Base-by-base conservation (phyloP, 441 rosid species). In the Arabidopsis hybrid region DNA sequence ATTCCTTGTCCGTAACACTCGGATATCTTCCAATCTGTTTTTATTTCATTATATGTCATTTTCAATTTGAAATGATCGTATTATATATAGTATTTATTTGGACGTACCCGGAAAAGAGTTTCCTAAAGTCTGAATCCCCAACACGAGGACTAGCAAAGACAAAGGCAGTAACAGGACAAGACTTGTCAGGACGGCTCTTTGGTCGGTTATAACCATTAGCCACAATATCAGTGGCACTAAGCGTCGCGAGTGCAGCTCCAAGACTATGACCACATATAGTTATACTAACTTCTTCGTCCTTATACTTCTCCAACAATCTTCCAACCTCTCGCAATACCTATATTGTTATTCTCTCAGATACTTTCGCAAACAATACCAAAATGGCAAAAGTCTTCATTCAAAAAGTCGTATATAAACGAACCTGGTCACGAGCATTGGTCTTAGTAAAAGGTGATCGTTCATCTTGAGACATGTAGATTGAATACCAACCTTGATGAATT, bases 401-500 rank as follows among this genome's bases (percentile, higher is more conserved):
- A 43, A 9, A 50, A 26, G 12, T 31, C 2, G 36, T 1, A 8
- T 57, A 8, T 21, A 61, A 6, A 62, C 53, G 14, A 7, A 87
- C 97, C 91, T 92, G 96, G 64, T 84, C 85, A 80, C 97, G 82
- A 26, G 91, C 93, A 68, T 89, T 86, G 65, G 65, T 74, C 36
- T 80, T 84, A 69, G 68, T 88, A 73, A 79, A 93, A 10, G 85
- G 86, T 7, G 97, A 93, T 35, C 86, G 87, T 2, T 83, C 71
- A 70, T 93, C 96, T 8, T 80, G 81, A 4, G 98, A 88, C 47
- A 90, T 88, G 75, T 91, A 93, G 38, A 89, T 82, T 17, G 97
- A 93, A 65, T 88, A 82, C 94, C 94, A 93, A 45, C 97, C 97
- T 73, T 88, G 86, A 35, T 91, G 98, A 49, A 93, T 84, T 80